A percentile compares a stretch with the other conserved stretches of the same genome.
Conservation (phyloP, 179 eudicot species). For the Spinacia oleracea region DNA sequence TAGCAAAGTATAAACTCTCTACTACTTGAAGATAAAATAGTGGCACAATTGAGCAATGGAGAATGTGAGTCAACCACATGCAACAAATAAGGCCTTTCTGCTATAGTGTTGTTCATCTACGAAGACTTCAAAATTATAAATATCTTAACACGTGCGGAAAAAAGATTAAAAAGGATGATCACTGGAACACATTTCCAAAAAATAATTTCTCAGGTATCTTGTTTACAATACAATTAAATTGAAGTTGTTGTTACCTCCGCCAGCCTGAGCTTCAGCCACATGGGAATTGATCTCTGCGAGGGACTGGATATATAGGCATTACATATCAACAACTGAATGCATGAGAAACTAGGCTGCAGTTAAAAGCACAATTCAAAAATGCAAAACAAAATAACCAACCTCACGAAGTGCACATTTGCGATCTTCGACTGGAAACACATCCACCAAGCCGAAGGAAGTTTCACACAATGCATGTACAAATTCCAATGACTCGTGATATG, state of each 20-base stretch:
- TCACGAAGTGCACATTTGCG: constrained; percentile 92
- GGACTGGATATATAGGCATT: constrained; percentile 60
- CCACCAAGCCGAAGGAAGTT: constrained; percentile 93
- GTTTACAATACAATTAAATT: constrained; percentile 7
- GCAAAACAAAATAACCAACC: constrained; percentile 45
- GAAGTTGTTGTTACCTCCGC: constrained; percentile 68
- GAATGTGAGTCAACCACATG: neutral
- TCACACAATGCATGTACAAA: constrained; percentile 93
- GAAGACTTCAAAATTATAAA: neutral
- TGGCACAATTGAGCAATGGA: neutral
- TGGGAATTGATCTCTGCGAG: constrained; percentile 84
- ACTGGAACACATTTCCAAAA: neutral
- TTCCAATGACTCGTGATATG: constrained; percentile 95
- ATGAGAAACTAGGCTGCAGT: constrained; percentile 7
- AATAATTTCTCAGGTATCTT: neutral
- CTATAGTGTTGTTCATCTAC: neutral
- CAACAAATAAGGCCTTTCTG: neutral
- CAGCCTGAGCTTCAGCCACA: constrained; percentile 69
- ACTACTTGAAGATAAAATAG: neutral
- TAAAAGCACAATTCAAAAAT: constrained; percentile 8
- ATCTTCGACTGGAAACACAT: constrained; percentile 91
- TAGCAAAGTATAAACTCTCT: neutral
- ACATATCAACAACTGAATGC: constrained; percentile 23
- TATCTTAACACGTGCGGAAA: neutral
- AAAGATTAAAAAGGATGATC: neutral